phyloP scores from a whole-genome alignment of 1,284 basidiomycete species.

The Flammula alnicola region DNA sequence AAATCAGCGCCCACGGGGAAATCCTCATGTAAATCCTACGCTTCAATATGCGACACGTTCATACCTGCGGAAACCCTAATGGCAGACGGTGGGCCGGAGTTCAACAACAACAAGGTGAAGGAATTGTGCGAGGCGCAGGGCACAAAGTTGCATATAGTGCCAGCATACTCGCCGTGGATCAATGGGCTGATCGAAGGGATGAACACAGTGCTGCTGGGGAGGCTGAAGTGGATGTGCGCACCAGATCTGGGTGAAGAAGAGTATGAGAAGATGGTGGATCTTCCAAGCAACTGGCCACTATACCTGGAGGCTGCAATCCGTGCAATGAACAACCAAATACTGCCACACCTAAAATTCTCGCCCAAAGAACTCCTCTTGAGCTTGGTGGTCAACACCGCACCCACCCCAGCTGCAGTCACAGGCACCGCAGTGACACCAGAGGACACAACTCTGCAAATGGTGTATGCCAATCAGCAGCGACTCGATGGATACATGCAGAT shows the following conservation, averaged over 20 bases:
- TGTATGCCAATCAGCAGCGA: conserved; percentile 34
- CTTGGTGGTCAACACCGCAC: conserved; percentile 28
- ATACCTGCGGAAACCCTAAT: conserved; percentile 36
- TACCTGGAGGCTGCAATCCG: conserved; percentile 35
- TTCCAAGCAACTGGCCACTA: conserved; percentile 34
- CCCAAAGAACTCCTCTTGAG: conserved; percentile 26
- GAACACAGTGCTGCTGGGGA: conserved; percentile 33
- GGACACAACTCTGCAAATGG: conserved; percentile 23
- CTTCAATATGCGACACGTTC: conserved; percentile 29
- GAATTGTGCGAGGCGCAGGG: conserved; percentile 32
- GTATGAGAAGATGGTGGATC: conserved; percentile 16
- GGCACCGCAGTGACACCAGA: background rate
- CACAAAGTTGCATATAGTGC: conserved; percentile 25
- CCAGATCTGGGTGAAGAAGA: conserved; percentile 36
- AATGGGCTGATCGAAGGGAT: conserved; percentile 41
- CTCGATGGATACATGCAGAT: conserved; percentile 31
- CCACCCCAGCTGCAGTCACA: background rate
- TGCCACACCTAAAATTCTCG: conserved; percentile 15
- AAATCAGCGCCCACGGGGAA: conserved; percentile 30
- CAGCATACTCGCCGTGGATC: conserved; percentile 45
- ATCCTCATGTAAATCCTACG: conserved; percentile 28
- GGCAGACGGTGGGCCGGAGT: conserved; percentile 43
- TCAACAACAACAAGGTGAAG: conserved; percentile 37
- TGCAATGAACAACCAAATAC: conserved; percentile 29
- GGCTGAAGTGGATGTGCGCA: conserved; percentile 30